phyloP scores from a whole-genome alignment of 164 flowering plant species.

The Pachysandra terminalis region DNA sequence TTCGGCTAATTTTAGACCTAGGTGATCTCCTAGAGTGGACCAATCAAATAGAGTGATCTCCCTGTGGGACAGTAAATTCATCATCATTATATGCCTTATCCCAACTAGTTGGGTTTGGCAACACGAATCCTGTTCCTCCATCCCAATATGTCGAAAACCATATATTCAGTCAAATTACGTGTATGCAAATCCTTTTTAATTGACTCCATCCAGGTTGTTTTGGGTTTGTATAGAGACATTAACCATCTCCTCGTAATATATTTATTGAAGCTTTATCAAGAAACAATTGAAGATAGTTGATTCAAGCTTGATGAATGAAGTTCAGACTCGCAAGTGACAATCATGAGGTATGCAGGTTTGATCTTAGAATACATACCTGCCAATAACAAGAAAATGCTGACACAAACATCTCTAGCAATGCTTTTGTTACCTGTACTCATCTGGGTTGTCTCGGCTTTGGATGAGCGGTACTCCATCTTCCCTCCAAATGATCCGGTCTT shows the following conservation, averaged over 20 bases:
- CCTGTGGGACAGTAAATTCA: too few relatives aligned
- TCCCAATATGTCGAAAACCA: too few relatives aligned
- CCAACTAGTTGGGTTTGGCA: too few relatives aligned
- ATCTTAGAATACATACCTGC: neutral
- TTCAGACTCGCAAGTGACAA: neutral
- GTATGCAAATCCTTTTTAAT: too few relatives aligned
- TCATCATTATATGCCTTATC: too few relatives aligned
- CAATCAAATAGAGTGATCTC: too few relatives aligned
- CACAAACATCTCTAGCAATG: neutral
- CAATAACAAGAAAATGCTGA: neutral
- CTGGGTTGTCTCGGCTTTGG: conserved; percentile 53
- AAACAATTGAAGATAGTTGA: neutral
- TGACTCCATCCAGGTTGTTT: too few relatives aligned
- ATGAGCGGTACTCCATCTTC: conserved; percentile 87
- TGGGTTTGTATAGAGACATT: too few relatives aligned
- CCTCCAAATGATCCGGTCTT: conserved; percentile 77
- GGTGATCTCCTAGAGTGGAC: neutral
- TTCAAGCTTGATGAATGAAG: neutral
- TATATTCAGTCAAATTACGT: too few relatives aligned
- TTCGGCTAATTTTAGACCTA: neutral
- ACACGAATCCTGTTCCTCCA: too few relatives aligned
- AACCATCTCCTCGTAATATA: too few relatives aligned
- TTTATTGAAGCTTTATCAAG: too few relatives aligned
- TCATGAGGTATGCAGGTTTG: neutral
- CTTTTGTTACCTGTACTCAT: conserved; percentile 26